Evolutionary conservation across 805 yeast genomes (phyloP).

Genomic region (Metschnikowia chrysomelidarum): DNA sequence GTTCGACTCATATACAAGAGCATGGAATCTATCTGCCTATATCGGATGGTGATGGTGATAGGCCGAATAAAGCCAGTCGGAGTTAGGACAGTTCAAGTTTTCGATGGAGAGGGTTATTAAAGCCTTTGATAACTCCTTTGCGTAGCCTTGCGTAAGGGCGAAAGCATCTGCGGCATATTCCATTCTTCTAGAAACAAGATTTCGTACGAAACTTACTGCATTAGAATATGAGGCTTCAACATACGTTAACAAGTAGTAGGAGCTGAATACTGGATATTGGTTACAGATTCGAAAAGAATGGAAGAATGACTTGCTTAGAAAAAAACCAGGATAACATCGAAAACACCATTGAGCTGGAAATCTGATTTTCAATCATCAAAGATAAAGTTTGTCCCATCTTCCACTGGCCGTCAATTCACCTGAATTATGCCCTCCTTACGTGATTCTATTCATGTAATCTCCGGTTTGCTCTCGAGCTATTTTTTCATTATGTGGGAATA

Average conservation of each 20-base stretch:
- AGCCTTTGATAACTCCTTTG: not conserved
- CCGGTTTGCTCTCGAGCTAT: no score
- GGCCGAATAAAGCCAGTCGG: not conserved
- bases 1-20: not conserved
- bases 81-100: not conserved
- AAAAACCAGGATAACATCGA: not conserved
- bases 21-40: not conserved
- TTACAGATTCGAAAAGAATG: not conserved
- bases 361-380: not conserved
- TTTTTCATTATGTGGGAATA: no score
- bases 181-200: not conserved
- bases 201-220: not conserved
- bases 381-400: not conserved
- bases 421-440: no score
- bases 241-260: not conserved
- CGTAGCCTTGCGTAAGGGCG: not conserved
- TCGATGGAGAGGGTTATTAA: not conserved
- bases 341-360: not conserved
- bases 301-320: not conserved
- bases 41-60: not conserved
- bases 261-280: not conserved
- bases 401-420: no score
- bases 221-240: not conserved
- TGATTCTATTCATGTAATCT: no score
- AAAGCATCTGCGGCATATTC: not conserved